Percentiles rank a stretch among this genome's conserved stretches.
phyloP scores from a whole-genome alignment of 352 stramenopile genomes.

The Globisporangium alternatum region DNA sequence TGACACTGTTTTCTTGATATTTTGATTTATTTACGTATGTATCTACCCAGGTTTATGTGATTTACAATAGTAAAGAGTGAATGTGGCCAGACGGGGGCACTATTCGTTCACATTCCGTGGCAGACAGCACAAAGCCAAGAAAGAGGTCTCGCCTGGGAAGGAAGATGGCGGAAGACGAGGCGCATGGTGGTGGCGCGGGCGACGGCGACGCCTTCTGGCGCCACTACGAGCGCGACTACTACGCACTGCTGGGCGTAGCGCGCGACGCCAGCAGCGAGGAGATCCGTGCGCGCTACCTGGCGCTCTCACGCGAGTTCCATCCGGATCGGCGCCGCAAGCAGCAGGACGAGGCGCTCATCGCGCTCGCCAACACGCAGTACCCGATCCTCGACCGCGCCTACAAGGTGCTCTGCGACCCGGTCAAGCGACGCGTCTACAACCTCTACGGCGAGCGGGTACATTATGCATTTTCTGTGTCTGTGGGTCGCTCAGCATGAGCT shows the following conservation, averaged over 20 bases:
- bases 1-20: not conserved
- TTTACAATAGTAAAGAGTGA: not conserved
- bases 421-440: slow-evolving; percentile 71
- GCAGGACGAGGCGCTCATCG: slow-evolving; percentile 48
- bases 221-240: slow-evolving; percentile 79
- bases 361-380: slow-evolving; percentile 74
- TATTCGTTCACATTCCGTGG: slow-evolving; percentile 9
- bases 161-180: slow-evolving; percentile 11
- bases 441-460: slow-evolving; percentile 66
- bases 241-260: slow-evolving; percentile 69
- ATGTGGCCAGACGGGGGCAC: not conserved
- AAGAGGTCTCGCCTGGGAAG: not conserved
- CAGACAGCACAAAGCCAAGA: not conserved
- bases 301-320: slow-evolving; percentile 82
- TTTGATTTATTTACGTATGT: not conserved
- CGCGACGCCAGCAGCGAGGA: slow-evolving; percentile 55
- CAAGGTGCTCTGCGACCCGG: slow-evolving; percentile 73
- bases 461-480: not conserved
- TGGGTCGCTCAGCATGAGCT: not conserved
- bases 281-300: slow-evolving; percentile 66
- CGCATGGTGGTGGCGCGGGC: not conserved
- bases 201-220: slow-evolving; percentile 40
- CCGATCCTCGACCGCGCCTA: slow-evolving; percentile 77
- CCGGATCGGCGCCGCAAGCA: slow-evolving; percentile 61
- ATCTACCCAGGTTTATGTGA: not conserved